These are phyloP conservation scores for Mycosphaerelloides madeirae DNA, from an alignment of 2,329 filamentous ascomycete species.

Conservation along the genomic window DNA sequence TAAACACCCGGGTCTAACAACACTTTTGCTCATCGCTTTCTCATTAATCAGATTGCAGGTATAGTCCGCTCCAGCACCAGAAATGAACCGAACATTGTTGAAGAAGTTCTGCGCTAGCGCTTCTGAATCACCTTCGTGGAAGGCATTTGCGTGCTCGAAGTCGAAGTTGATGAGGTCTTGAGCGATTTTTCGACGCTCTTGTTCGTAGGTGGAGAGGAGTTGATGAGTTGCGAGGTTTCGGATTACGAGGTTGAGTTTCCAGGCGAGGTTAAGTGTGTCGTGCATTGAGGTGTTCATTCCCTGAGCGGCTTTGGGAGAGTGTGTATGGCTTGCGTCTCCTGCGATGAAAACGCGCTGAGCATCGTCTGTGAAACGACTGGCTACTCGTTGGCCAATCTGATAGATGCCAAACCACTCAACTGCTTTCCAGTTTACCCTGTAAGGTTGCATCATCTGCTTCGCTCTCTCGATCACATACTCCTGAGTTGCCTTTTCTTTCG, in stretches of 20 bases:
- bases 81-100: constrained; percentile 68
- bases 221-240: constrained; percentile 36
- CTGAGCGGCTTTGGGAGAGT: constrained; percentile 41
- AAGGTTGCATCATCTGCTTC: constrained; percentile 43
- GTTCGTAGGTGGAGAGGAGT: constrained; percentile 38
- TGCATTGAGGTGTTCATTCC: constrained; percentile 46
- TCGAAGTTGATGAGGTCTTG: constrained; percentile 43
- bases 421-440: constrained; percentile 41
- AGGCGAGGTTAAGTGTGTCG: constrained; percentile 42
- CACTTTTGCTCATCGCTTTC: not conserved
- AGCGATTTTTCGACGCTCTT: constrained; percentile 41
- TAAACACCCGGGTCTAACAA: constrained; percentile 35
- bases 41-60: not conserved
- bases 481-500: constrained; percentile 44
- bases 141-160: constrained; percentile 47
- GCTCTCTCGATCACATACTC: constrained; percentile 68
- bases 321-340: constrained; percentile 42
- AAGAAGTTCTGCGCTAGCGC: constrained; percentile 65
- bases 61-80: constrained; percentile 66
- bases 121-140: constrained; percentile 58
- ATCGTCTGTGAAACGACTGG: constrained; percentile 42
- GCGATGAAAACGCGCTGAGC: constrained; percentile 45
- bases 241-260: constrained; percentile 41
- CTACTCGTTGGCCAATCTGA: constrained; percentile 47
- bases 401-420: constrained; percentile 51